Percentiles rank a stretch among this genome's conserved stretches.
Evolutionary conservation across 495 filamentous ascomycete species (phyloP).

Genomic region (Zalerion maritima): DNA sequence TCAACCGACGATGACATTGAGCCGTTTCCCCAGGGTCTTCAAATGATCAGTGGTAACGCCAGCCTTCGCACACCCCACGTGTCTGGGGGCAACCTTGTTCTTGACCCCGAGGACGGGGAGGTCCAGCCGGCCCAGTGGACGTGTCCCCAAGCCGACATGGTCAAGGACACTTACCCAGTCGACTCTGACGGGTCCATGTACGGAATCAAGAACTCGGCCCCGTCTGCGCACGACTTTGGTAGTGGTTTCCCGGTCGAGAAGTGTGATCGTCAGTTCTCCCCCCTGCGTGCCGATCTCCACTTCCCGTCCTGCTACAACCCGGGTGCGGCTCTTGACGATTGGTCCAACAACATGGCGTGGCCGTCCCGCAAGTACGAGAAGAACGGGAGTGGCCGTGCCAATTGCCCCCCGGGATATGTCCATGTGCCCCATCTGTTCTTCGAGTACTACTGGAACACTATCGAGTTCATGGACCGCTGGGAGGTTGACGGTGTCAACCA

Average conservation of each 20-base stretch:
- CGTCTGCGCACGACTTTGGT: slow-evolving; percentile 32
- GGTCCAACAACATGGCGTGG: slow-evolving; percentile 37
- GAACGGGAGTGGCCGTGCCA: slow-evolving; percentile 33
- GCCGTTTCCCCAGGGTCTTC: slow-evolving; percentile 54
- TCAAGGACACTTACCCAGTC: slow-evolving; percentile 36
- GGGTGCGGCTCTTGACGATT: slow-evolving; percentile 38
- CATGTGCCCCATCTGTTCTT: slow-evolving; percentile 47
- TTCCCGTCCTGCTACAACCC: slow-evolving; percentile 43
- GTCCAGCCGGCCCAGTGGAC: slow-evolving; percentile 30
- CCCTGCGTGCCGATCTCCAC: slow-evolving; percentile 41
- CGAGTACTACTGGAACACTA: slow-evolving; percentile 52
- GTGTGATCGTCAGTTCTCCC: slow-evolving; percentile 37
- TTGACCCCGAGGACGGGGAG: slow-evolving; percentile 25
- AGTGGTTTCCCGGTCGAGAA: slow-evolving; percentile 34
- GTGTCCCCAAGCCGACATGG: slow-evolving; percentile 28
- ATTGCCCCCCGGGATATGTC: slow-evolving; percentile 48
- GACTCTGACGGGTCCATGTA: slow-evolving; percentile 30
- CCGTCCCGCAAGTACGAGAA: slow-evolving; percentile 35
- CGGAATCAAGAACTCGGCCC: slow-evolving; percentile 32
- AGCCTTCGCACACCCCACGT: slow-evolving; percentile 25
- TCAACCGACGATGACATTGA: slow-evolving; percentile 42
- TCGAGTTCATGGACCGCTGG: slow-evolving; percentile 39
- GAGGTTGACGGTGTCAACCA: slow-evolving; percentile 36
- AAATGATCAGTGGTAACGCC: slow-evolving; percentile 57
- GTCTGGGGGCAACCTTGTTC: slow-evolving; percentile 17